These are phyloP conservation scores for Thielaviopsis populi DNA, from an alignment of 2,329 filamentous ascomycete genomes.

Conservation along the genomic window DNA sequence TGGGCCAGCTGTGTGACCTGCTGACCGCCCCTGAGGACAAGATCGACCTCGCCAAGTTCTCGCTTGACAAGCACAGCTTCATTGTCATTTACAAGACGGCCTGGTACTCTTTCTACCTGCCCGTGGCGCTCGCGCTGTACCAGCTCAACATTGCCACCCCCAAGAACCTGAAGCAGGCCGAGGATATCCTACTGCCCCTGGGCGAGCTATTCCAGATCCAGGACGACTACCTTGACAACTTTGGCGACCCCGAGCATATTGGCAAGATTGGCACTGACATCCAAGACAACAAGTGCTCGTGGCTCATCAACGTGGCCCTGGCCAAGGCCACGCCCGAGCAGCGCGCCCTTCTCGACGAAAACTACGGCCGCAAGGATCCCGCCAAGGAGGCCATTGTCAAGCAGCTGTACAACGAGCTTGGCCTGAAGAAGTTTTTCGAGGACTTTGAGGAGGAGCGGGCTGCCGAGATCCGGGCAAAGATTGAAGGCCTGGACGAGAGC, in stretches of 20 bases:
- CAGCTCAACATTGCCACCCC: conserved; percentile 72
- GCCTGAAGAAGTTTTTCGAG: conserved; percentile 69
- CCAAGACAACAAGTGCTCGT: conserved; percentile 98
- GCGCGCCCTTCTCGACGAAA: conserved; percentile 71
- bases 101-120: conserved; percentile 98
- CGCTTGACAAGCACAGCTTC: conserved; percentile 86
- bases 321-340: conserved; percentile 68
- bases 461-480: conserved; percentile 58
- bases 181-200: conserved; percentile 88
- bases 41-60: conserved; percentile 90
- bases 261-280: conserved; percentile 99
- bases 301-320: conserved; percentile 92
- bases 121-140: conserved; percentile 78
- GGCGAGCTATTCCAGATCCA: conserved; percentile 99
- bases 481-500: conserved; percentile 67
- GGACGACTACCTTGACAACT: conserved; percentile 98
- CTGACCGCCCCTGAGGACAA: conserved; percentile 90
- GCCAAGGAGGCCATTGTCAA: conserved; percentile 74
- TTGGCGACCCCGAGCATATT: conserved; percentile 78
- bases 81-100: conserved; percentile 99
- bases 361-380: conserved; percentile 87
- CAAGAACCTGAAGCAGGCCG: conserved; percentile 75
- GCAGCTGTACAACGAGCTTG: conserved; percentile 71
- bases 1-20: conserved; percentile 87
- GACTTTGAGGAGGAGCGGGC: conserved; percentile 84